Evolutionary conservation across 768 basidiomycete species (phyloP).

Genomic region (Pulveroboletus frians): DNA sequence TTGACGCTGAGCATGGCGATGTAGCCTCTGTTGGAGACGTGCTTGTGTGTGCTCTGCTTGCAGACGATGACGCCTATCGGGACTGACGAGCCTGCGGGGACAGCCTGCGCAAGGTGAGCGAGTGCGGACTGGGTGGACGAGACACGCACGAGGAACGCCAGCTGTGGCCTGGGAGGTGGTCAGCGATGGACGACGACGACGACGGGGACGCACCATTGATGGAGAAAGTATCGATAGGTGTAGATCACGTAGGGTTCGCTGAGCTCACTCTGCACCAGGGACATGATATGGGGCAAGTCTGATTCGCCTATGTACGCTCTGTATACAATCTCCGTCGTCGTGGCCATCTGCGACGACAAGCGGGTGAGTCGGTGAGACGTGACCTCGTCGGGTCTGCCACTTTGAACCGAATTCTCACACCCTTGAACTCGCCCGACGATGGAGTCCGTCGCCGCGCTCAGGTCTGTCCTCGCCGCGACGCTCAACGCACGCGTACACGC

Average conservation of each 20-base stretch:
- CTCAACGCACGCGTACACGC: conserved; percentile 45
- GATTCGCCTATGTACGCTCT: conserved; percentile 71
- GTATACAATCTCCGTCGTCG: conserved; percentile 48
- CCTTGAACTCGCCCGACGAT: conserved; percentile 21
- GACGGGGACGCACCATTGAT: conserved; percentile 72
- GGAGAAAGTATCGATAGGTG: conserved; percentile 94
- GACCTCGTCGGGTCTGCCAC: background rate
- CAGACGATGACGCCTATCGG: conserved; percentile 94
- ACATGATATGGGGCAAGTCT: conserved; percentile 80
- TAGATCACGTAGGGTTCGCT: conserved; percentile 96
- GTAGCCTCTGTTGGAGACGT: conserved; percentile 80
- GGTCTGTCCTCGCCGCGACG: conserved; percentile 45
- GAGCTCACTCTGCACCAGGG: conserved; percentile 84
- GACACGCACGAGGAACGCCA: conserved; percentile 65
- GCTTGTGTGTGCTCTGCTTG: conserved; percentile 89
- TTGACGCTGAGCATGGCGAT: conserved; percentile 96
- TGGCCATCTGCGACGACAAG: conserved; percentile 23
- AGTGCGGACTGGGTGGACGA: fast-evolving
- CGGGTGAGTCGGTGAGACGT: background rate
- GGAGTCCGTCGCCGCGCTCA: conserved; percentile 57
- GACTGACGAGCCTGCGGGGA: conserved; percentile 30
- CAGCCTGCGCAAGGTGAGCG: conserved; percentile 20
- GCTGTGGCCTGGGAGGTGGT: conserved; percentile 66
- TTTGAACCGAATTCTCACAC: background rate
- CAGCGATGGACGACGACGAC: background rate